Evolutionary conservation across 352 stramenopile genomes (phyloP), one percentile per base, ranked within the genome.

Genomic region (Phytopythium aichiense): DNA sequence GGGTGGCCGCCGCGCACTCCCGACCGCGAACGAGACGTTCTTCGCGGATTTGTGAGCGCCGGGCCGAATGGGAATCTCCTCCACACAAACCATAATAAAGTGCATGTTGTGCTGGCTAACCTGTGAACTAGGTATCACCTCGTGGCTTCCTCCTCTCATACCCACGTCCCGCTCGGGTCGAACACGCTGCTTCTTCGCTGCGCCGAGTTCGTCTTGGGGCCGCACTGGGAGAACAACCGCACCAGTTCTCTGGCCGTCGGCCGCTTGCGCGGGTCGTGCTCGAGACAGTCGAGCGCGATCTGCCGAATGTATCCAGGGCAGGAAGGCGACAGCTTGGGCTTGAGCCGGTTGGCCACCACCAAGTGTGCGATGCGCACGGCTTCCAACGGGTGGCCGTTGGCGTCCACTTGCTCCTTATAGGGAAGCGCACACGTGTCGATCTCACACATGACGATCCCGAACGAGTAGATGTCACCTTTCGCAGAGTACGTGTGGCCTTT

Each of bases 1-100:
- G 20, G 68, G 64, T 15, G 80, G 79, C 7, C 79, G 86, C 49
- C 73, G 78, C 45, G 76, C 46, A 11, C 74, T 92, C 33, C 82
- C 82, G 23, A 92, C 82, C 1, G 79, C 80, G 42, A 85, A 85
- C 52, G 86, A 94, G 66, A 76, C 73, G 40, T 95, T 95, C 63
- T 95, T 93, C 60, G 92, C 86, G 28, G 86, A 95, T 60, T 72
- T 95, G 67, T 95, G 43, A 50, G 43, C n/a, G 43, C 11, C n/a
- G 23, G 43, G n/a, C 30, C 7, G n/a, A 30, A 50, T 15, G 43
- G 43, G 12, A 50, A 30, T 7, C 35, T 11, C 9, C 6, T 40
- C 43, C 43, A 30, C 43, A 7, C 38, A 45, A 50, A n/a, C 43
- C n/a, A 50, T 50, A 30, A 50, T 50, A 30, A 50, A 28, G 30